Conservation (phyloP, 441 rosid species). For the Manihot esculenta region DNA sequence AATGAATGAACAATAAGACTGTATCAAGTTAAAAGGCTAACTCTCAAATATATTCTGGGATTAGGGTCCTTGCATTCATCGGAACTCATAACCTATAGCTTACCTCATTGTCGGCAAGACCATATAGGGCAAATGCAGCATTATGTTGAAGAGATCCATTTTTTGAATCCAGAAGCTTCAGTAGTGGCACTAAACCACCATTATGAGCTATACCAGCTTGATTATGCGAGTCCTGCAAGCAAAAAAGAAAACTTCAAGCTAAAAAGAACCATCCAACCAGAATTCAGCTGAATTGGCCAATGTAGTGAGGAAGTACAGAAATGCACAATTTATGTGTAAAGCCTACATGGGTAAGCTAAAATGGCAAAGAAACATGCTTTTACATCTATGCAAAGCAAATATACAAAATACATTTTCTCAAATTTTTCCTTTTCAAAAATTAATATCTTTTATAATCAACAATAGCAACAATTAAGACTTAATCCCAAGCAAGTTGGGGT, state of each 20-base stretch:
- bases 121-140: slow-evolving; percentile 98
- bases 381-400: too few species aligned
- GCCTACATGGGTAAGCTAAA: too few species aligned
- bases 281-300: background rate
- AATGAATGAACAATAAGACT: slow-evolving; percentile 22
- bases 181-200: slow-evolving; percentile 85
- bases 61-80: slow-evolving; percentile 19
- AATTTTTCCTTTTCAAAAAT: too few species aligned
- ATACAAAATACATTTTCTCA: too few species aligned
- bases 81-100: background rate
- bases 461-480: too few species aligned
- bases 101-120: slow-evolving; percentile 99
- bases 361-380: too few species aligned
- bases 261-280: slow-evolving; percentile 5
- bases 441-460: too few species aligned
- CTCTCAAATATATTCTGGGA: slow-evolving; percentile 12
- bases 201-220: slow-evolving; percentile 96
- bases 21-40: slow-evolving; percentile 8
- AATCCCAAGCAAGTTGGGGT: too few species aligned
- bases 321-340: too few species aligned
- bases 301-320: too few species aligned
- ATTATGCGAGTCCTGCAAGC: slow-evolving; percentile 77
- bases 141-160: slow-evolving; percentile 98
- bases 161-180: slow-evolving; percentile 94
- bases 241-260: background rate